Conservation (phyloP, 2,329 filamentous ascomycete genomes). For the Aschersonia sp. region DNA sequence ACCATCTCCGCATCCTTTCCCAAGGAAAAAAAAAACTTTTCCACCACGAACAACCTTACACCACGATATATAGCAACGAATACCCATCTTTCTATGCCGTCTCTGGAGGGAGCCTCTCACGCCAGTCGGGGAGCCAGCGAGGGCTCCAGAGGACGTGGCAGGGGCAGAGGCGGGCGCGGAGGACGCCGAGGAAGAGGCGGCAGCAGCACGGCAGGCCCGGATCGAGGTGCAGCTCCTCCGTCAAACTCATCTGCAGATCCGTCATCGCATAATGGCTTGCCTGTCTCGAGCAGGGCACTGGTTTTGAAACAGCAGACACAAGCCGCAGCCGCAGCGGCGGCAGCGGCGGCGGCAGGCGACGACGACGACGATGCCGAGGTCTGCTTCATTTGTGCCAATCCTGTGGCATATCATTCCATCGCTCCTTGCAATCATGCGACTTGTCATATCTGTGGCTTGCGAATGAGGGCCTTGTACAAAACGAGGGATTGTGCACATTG, state of each 20-base stretch:
- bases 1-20: too few species aligned
- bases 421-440: conserved; percentile 92
- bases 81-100: background rate
- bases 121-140: conserved; percentile 7
- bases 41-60: too few species aligned
- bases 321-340: conserved; percentile 6
- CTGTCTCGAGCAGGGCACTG: conserved; percentile 17
- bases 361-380: conserved; percentile 58
- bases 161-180: conserved; percentile 1
- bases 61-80: too few species aligned
- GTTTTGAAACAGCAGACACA: conserved; percentile 6
- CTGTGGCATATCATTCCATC: conserved; percentile 74
- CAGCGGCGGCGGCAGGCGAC: conserved; percentile 12
- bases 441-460: conserved; percentile 87
- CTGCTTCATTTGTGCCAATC: conserved; percentile 95
- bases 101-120: conserved; percentile 7
- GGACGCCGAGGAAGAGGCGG: conserved; percentile 10
- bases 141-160: conserved; percentile 23
- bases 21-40: too few species aligned
- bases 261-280: too few species aligned
- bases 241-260: background rate
- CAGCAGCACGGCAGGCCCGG: conserved; percentile 4
- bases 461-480: conserved; percentile 89
- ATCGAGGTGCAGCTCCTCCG: conserved; percentile 3
- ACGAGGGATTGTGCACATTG: conserved; percentile 95